Conservation (phyloP, 371 early-diverging fungal species). For the Mycotypha africana region DNA sequence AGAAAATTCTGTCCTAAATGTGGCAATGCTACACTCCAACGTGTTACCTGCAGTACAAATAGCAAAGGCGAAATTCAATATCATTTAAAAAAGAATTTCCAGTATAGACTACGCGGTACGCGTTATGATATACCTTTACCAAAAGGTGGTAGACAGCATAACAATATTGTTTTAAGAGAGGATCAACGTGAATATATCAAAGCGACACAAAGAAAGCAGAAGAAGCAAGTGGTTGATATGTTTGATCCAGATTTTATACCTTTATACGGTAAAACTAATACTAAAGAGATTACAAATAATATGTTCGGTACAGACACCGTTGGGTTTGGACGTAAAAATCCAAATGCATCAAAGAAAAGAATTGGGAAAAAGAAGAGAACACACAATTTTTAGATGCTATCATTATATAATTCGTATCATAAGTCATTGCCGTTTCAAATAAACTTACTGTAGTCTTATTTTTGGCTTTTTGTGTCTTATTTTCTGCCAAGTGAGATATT, state of each 20-base stretch:
- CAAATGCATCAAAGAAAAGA: constrained; percentile 65
- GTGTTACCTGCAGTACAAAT: constrained; percentile 80
- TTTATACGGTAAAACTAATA: constrained; percentile 48
- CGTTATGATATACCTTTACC: constrained; percentile 84
- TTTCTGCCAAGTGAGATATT: no score
- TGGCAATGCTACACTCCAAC: constrained; percentile 84
- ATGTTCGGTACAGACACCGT: constrained; percentile 69
- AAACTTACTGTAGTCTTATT: no score
- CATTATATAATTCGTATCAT: no score
- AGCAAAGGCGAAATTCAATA: constrained; percentile 73
- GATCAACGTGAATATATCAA: constrained; percentile 85
- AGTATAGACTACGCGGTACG: constrained; percentile 87
- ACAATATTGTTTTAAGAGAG: constrained; percentile 84
- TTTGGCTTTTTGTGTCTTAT: no score
- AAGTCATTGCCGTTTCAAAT: no score
- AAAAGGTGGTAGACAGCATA: constrained; percentile 73
- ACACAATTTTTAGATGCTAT: constrained; percentile 13
- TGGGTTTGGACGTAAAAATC: constrained; percentile 86
- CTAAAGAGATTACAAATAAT: constrained; percentile 40
- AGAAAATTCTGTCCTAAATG: constrained; percentile 93
- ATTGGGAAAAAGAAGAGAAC: constrained; percentile 47
- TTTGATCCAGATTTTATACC: constrained; percentile 81
- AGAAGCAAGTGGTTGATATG: constrained; percentile 55
- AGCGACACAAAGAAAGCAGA: constrained; percentile 44
- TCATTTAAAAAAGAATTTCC: constrained; percentile 87